Evolutionary conservation across 2,329 filamentous ascomycete genomes (phyloP).

Genomic region (Cladosporium cucumerinum): DNA sequence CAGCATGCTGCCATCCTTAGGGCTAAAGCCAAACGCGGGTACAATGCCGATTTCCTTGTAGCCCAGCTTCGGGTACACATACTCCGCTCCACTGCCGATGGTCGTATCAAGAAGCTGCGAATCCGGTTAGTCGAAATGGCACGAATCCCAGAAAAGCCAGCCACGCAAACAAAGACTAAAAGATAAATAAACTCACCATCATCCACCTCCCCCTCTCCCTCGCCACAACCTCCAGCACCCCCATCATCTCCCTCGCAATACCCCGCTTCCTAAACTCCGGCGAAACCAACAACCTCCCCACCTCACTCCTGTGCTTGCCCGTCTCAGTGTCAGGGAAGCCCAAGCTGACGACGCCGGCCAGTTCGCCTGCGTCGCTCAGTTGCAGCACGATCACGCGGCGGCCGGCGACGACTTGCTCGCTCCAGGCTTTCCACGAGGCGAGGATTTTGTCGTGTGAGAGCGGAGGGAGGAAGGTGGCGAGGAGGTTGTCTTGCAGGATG

Average conservation of each 20-base stretch:
- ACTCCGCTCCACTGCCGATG: conserved; percentile 51
- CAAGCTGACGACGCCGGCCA: conserved; percentile 58
- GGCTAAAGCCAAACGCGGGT: conserved; percentile 52
- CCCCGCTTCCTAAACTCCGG: conserved; percentile 51
- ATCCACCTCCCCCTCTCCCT: conserved; percentile 47
- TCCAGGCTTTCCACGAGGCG: conserved; percentile 55
- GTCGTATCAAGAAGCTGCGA: conserved; percentile 53
- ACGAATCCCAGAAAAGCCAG: not conserved
- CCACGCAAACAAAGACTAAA: not conserved
- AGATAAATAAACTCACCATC: conserved; percentile 44
- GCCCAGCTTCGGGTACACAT: conserved; percentile 54
- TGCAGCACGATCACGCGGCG: conserved; percentile 49
- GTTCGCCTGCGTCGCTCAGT: conserved; percentile 35
- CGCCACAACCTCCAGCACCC: conserved; percentile 55
- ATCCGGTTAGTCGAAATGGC: conserved; percentile 6
- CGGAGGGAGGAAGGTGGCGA: conserved; percentile 59
- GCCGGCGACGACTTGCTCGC: conserved; percentile 47
- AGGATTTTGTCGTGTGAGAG: conserved; percentile 55
- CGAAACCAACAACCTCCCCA: conserved; percentile 59
- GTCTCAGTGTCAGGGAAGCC: conserved; percentile 53
- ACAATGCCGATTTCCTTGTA: conserved; percentile 56
- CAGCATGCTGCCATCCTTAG: conserved; percentile 45
- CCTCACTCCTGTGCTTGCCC: conserved; percentile 51
- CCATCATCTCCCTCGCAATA: conserved; percentile 52
- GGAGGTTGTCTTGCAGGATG: conserved; percentile 56